Evolutionary conservation across 345 rosid species (phyloP), one percentile per base, ranked within the genome.

Genomic region (Citrus reticulata): DNA sequence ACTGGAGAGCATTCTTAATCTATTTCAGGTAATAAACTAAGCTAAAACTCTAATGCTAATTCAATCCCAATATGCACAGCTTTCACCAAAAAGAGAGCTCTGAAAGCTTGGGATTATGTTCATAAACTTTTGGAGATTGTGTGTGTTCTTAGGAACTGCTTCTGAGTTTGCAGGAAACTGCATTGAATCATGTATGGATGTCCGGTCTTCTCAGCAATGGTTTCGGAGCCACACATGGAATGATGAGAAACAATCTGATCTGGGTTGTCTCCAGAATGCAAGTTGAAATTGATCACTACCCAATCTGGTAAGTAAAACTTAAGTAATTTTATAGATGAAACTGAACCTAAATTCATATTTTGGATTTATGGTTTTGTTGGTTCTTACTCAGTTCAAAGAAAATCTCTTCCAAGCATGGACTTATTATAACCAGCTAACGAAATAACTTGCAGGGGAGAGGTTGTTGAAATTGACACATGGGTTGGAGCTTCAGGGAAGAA

Each of bases 201-300:
- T 91, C 95, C 8, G 95, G 95, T 67, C 89, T 91, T 49, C 86
- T 91, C 25, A 82, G 92, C 78, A 87, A 91, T 79, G 95, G 95
- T 54, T 90, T 91, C 32, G 95, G 93, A 13, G 90, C 95, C 20
- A 90, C 95, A 8, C 93, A 89, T 77, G 92, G 89, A 60, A 91
- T 90, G 93, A 77, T 85, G 85, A 88, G 55, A 82, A 88, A 90
- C 84, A 87, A 85, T 81, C 95, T 91, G 82, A 90, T 90, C 25
- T 90, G 95, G 95, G 93, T 91, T 55, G 92, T 91, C 71, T 84
- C 93, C 20, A 89, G 93, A 77, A 86, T 91, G 89, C 92, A 90
- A 27, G 82, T 89, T 70, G 86, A 86, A 80, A 74, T 89, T 24
- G 85, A 91, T 83, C 86, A 85, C 51, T 90, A 91, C 71, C 93